phyloP scores from a whole-genome alignment of 352 stramenopile genomes.

The Pythium guiyangense region DNA sequence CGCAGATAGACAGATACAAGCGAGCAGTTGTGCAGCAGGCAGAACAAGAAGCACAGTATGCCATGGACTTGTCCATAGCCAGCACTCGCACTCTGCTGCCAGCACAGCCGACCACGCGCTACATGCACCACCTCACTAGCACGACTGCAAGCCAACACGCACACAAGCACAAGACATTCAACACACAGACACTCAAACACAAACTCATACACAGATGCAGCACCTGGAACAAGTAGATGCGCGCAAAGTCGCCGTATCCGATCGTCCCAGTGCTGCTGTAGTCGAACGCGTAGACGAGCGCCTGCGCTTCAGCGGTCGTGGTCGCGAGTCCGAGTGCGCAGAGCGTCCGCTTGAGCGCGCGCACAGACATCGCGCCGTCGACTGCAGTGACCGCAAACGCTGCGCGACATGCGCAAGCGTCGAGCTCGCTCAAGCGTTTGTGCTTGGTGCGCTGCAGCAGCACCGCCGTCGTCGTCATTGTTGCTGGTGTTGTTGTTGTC shows the following conservation, averaged over 20 bases:
- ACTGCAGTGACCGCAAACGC: slow-evolving; percentile 21
- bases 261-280: slow-evolving; percentile 27
- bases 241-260: slow-evolving; percentile 31
- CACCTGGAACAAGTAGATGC: slow-evolving; percentile 40
- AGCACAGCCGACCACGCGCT: no score
- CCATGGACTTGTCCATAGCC: no score
- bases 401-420: slow-evolving; percentile 20
- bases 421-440: slow-evolving; percentile 19
- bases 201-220: no score
- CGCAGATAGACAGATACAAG: not conserved
- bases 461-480: slow-evolving; percentile 6
- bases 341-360: slow-evolving; percentile 30
- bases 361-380: slow-evolving; percentile 17
- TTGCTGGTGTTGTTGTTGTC: no score
- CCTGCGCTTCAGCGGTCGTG: slow-evolving; percentile 16
- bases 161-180: no score
- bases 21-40: no score
- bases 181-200: no score
- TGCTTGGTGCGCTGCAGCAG: slow-evolving; percentile 16
- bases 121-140: no score
- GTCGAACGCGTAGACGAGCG: slow-evolving; percentile 45
- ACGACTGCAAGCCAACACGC: no score
- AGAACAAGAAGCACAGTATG: no score
- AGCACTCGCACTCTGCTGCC: no score
- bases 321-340: slow-evolving; percentile 24